Evolutionary conservation across 371 early-diverging fungal genomes (phyloP).

Genomic region (Lichtheimia hyalospora): DNA sequence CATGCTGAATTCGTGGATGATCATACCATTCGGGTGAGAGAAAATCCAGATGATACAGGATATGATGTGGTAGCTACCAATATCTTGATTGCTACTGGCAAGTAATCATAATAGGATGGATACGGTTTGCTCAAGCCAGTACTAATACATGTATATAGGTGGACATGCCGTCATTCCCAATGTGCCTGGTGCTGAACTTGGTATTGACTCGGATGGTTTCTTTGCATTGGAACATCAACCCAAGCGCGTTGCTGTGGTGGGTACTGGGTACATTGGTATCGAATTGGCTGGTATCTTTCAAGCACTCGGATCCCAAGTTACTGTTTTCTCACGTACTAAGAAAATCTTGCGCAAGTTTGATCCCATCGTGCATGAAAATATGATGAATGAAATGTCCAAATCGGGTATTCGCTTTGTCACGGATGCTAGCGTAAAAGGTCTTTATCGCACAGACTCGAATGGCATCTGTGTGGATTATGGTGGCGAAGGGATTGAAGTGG

Average conservation of each 20-base stretch:
- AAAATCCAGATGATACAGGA: constrained; percentile 27
- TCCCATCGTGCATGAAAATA: constrained; percentile 76
- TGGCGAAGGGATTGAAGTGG: constrained; percentile 53
- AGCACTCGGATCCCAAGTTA: constrained; percentile 84
- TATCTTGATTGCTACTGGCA: constrained; percentile 89
- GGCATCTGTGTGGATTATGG: constrained; percentile 43
- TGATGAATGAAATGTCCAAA: constrained; percentile 77
- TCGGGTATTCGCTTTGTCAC: constrained; percentile 76
- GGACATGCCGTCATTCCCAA: constrained; percentile 70
- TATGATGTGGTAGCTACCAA: constrained; percentile 71
- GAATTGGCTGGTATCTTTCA: constrained; percentile 96
- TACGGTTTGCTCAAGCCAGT: too few species aligned
- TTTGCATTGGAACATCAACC: constrained; percentile 93
- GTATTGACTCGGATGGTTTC: constrained; percentile 95
- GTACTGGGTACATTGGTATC: constrained; percentile 92
- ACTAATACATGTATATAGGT: too few species aligned
- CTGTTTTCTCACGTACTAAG: constrained; percentile 82
- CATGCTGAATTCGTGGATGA: constrained; percentile 79
- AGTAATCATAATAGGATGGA: too few species aligned
- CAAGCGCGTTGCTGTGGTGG: constrained; percentile 87
- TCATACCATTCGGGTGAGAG: constrained; percentile 74
- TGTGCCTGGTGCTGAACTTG: constrained; percentile 84
- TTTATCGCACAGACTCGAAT: constrained; percentile 27
- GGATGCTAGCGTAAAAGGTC: constrained; percentile 56
- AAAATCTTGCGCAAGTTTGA: constrained; percentile 94